These are phyloP conservation scores for Tetrapisispora nanseiensis DNA, from an alignment of 805 yeast genomes.

Conservation along the genomic window DNA sequence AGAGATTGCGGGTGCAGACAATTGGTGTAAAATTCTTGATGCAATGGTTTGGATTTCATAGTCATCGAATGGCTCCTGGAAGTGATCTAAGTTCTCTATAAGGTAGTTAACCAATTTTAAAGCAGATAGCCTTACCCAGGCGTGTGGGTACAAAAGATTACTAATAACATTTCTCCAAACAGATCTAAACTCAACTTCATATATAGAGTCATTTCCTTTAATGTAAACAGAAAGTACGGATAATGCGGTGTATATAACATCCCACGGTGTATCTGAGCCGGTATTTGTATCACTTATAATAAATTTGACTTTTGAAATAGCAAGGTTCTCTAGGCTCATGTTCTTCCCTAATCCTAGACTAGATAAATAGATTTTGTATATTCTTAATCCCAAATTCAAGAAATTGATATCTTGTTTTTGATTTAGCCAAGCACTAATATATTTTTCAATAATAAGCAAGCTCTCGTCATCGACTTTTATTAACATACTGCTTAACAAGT, in stretches of 20 bases:
- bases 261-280: constrained; percentile 57
- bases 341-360: constrained; percentile 37
- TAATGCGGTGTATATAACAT: constrained; percentile 58
- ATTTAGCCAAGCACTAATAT: constrained; percentile 51
- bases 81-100: constrained; percentile 33
- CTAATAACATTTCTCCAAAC: constrained; percentile 47
- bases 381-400: constrained; percentile 62
- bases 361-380: constrained; percentile 51
- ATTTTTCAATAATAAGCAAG: constrained; percentile 28
- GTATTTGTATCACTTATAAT: constrained; percentile 30
- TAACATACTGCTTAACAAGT: constrained; percentile 47
- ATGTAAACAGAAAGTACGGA: constrained; percentile 39
- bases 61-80: constrained; percentile 30
- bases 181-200: constrained; percentile 24
- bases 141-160: constrained; percentile 70
- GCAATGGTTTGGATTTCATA: constrained; percentile 58
- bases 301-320: constrained; percentile 29
- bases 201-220: constrained; percentile 29
- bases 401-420: constrained; percentile 44
- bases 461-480: constrained; percentile 35
- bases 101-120: constrained; percentile 48
- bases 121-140: constrained; percentile 76
- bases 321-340: constrained; percentile 34
- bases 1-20: constrained; percentile 67
- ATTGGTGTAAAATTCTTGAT: constrained; percentile 60